phyloP scores from a whole-genome alignment of 495 filamentous ascomycete genomes.

The Glarea lozoyensis region DNA sequence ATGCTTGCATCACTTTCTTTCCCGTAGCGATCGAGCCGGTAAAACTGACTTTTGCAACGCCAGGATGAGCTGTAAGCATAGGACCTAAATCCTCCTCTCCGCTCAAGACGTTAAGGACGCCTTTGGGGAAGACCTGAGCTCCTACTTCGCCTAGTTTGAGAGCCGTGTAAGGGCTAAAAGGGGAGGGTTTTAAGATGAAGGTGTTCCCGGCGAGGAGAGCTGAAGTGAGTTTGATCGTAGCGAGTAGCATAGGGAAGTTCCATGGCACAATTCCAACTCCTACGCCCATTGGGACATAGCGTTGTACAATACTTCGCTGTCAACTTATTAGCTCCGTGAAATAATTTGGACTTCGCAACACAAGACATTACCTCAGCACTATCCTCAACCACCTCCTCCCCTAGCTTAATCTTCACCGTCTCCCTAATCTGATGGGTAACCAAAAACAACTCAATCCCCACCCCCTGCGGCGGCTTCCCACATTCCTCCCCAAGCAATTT shows the following conservation, averaged over 20 bases:
- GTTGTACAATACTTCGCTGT: neutral
- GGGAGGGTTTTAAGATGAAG: constrained; percentile 42
- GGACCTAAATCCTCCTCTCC: constrained; percentile 48
- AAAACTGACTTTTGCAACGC: constrained; percentile 51
- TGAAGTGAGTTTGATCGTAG: constrained; percentile 32
- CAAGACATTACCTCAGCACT: too few relatives aligned
- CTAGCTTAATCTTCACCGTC: neutral
- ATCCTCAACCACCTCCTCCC: neutral
- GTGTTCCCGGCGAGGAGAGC: constrained; percentile 36
- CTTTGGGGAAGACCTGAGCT: constrained; percentile 44
- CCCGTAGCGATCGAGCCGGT: constrained; percentile 49
- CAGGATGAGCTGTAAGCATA: constrained; percentile 42
- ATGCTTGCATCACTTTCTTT: constrained; percentile 44
- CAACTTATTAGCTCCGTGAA: too few relatives aligned
- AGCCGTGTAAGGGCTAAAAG: constrained; percentile 47
- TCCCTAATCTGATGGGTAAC: neutral
- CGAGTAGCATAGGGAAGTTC: constrained; percentile 18
- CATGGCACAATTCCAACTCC: neutral
- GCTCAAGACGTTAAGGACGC: constrained; percentile 47
- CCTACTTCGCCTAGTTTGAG: constrained; percentile 50
- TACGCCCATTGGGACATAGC: constrained; percentile 1
- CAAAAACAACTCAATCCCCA: neutral
- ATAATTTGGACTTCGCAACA: too few relatives aligned
- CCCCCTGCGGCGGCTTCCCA: neutral
- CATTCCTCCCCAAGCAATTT: neutral